These are phyloP conservation scores for Nicotiana obtusifolia DNA, from an alignment of 257 asterid species.

Conservation along the genomic window DNA sequence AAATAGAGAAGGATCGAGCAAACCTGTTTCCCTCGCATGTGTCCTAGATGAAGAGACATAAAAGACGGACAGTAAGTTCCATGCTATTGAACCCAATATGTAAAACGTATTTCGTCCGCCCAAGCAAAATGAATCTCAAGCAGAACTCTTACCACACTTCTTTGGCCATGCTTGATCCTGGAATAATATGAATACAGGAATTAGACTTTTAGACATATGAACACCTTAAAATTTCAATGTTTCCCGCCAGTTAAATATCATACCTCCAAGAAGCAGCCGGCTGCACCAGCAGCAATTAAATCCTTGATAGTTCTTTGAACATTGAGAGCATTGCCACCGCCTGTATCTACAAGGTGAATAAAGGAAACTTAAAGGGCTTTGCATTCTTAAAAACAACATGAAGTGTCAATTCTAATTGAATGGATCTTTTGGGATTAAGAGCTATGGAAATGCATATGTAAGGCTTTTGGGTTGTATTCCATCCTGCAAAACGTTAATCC, in stretches of 20 bases:
- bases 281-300: slow-evolving; percentile 21
- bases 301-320: slow-evolving; percentile 22
- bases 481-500: too few species aligned
- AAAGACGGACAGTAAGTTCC: not conserved
- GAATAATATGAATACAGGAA: not conserved
- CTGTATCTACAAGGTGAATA: slow-evolving; percentile 7
- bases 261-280: slow-evolving; percentile 24
- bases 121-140: not conserved
- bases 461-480: not conserved
- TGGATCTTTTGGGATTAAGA: not conserved
- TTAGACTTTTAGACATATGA: not conserved
- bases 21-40: slow-evolving; percentile 25
- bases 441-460: too few species aligned
- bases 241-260: not conserved
- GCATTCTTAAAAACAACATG: too few species aligned
- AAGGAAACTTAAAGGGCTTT: not conserved
- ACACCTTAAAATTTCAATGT: too few species aligned
- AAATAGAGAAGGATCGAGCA: not conserved
- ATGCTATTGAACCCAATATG: not conserved
- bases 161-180: slow-evolving; percentile 29
- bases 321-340: slow-evolving; percentile 23
- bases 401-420: not conserved
- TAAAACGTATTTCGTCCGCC: not conserved
- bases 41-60: slow-evolving; percentile 6
- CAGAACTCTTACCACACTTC: slow-evolving; percentile 14